A percentile compares a stretch with the other conserved stretches of the same genome.
Evolutionary conservation across 306 rosid species (phyloP).

Genomic region (Nissolia schottii): DNA sequence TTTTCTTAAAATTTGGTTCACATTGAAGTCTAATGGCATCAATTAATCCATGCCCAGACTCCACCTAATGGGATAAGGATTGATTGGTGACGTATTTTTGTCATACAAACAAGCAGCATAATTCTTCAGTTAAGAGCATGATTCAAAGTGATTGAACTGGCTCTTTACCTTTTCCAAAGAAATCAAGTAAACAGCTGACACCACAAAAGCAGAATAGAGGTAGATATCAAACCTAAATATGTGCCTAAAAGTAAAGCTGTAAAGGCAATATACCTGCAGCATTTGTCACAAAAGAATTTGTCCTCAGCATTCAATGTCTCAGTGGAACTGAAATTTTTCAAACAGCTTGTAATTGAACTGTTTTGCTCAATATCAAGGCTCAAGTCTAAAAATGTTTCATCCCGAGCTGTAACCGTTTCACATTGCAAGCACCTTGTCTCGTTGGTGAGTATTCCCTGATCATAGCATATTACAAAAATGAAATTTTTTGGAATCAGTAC

Average conservation of each 20-base stretch:
- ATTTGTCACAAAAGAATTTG: constrained; percentile 97
- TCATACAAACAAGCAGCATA: not conserved
- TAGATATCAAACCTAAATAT: not conserved
- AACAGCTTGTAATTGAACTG: constrained; percentile 97
- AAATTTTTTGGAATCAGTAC: constrained; percentile 18
- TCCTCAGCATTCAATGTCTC: constrained; percentile 98
- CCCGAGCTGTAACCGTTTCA: constrained; percentile 97
- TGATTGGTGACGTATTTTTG: not conserved
- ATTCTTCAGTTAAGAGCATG: not conserved
- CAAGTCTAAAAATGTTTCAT: constrained; percentile 93
- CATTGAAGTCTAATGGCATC: not conserved
- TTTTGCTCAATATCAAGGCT: constrained; percentile 99
- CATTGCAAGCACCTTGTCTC: constrained; percentile 98
- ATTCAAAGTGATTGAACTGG: constrained; percentile 15
- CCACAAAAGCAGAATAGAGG: not conserved
- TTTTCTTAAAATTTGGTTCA: constrained; percentile 1
- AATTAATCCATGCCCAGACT: not conserved
- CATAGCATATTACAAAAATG: constrained; percentile 33
- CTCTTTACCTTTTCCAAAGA: constrained; percentile 7
- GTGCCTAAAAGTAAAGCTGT: not conserved
- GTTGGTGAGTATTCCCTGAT: constrained; percentile 95
- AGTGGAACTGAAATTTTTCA: constrained; percentile 98
- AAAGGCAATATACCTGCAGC: constrained; percentile 79
- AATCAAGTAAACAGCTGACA: constrained; percentile 18
- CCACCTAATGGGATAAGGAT: not conserved